phyloP scores from a whole-genome alignment of 2,329 filamentous ascomycete genomes.

The Sarocladium strictum region DNA sequence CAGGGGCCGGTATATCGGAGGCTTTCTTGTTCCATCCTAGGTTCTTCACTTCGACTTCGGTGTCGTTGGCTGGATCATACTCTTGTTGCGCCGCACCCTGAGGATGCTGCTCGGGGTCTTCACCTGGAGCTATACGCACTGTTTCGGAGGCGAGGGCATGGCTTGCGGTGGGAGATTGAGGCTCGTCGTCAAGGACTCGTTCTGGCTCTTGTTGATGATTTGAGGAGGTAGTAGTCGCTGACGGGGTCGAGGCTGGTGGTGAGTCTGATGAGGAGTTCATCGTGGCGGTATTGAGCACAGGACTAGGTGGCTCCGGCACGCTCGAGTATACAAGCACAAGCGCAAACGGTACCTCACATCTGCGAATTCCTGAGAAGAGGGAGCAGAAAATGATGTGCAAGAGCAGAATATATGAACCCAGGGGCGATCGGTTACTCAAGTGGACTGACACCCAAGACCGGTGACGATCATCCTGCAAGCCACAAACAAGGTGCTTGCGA shows the following conservation, averaged over 20 bases:
- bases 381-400: neutral
- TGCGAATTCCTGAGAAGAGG: neutral
- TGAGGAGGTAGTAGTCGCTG: neutral
- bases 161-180: slow-evolving; percentile 24
- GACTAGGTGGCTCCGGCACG: neutral
- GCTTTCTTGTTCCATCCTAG: slow-evolving; percentile 64
- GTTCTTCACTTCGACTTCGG: slow-evolving; percentile 53
- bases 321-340: too few species aligned
- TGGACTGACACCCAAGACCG: neutral
- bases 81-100: slow-evolving; percentile 40
- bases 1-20: slow-evolving; percentile 46
- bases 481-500: neutral
- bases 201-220: neutral
- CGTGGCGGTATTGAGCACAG: neutral
- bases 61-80: slow-evolving; percentile 24
- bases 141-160: slow-evolving; percentile 29
- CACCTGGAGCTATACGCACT: slow-evolving; percentile 21
- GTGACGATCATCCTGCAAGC: neutral
- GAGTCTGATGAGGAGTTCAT: neutral
- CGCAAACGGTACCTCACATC: too few species aligned
- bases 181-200: neutral
- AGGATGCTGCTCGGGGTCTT: neutral
- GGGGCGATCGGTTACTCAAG: too few species aligned
- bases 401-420: neutral
- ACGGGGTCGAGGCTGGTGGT: neutral